Evolutionary conservation across 768 basidiomycete species (phyloP), one percentile per base, ranked within the genome.

Genomic region (Cystobasidium onofrii): DNA sequence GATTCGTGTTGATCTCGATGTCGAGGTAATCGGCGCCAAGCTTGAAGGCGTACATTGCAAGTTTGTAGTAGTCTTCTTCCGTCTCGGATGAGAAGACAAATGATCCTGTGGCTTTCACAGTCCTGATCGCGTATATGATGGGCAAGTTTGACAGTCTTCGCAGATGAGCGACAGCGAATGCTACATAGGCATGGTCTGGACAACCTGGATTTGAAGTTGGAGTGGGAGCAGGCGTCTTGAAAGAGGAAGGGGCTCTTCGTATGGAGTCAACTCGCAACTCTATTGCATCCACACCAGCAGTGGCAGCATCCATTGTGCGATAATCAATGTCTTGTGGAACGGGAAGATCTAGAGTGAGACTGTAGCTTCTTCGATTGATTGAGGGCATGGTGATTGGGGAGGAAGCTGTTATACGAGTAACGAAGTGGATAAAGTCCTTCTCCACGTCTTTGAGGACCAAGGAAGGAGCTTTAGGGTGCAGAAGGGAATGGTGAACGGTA

Each of bases 21-120:
- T 99, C 95, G 76, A 97, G 81, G 80, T 92, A 99, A 81, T 97
- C 95, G 60, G 90, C 88, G 13, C 89, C 93, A 52, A 90, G 82
- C 65, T 88, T 88, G 43, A 95, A 80, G 2, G 88, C 93, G 10
- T 60, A 55, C 20, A 63, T 54, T 78, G 93, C 84, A 9, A 96
- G 85, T 29, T 87, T 86, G 65, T 89, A 85, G 10, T 88, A 89
- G 75, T 89, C 87, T 64, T 86, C 85, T 62, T 86, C 82, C 0
- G 88, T 89, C 75, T 89, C 88, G 61, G 87, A 85, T 64, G 85
- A 81, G 0, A 87, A 86, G 79, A 94, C 88, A 85, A 92, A 93
- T 6, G 87, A 85, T 4, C 95, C 94, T 25, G 93, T 94, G 80
- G 97, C 93, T 0, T 88, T 86, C 10, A 85, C 84, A 1, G 91